Conservation (phyloP, 805 yeast genomes). For the Candida tammaniensis region DNA sequence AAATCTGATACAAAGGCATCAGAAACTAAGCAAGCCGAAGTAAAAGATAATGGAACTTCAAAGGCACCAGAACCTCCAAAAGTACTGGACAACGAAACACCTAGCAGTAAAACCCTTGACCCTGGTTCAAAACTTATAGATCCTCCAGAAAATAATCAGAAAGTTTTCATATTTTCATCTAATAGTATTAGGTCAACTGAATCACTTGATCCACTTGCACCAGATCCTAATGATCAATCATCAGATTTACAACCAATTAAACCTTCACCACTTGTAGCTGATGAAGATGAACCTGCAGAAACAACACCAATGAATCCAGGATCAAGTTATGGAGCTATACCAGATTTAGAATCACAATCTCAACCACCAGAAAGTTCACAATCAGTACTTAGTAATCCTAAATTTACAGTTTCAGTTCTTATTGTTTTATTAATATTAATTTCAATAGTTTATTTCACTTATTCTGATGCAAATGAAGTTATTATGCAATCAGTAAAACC, state of each 20-base stretch:
- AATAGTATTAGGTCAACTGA: too few relatives aligned
- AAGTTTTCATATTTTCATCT: too few relatives aligned
- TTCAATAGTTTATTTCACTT: slow-evolving; percentile 13
- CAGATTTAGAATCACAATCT: slow-evolving; percentile 11
- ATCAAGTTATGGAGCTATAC: slow-evolving; percentile 1
- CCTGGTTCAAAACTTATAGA: too few relatives aligned
- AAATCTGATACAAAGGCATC: too few relatives aligned
- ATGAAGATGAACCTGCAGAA: slow-evolving; percentile 7
- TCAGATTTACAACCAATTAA: not conserved
- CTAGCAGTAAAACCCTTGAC: too few relatives aligned
- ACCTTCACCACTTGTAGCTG: not conserved
- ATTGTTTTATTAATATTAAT: slow-evolving; percentile 11
- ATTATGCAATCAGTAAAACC: slow-evolving; percentile 20
- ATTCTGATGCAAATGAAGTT: slow-evolving; percentile 11
- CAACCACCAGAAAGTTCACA: slow-evolving; percentile 1
- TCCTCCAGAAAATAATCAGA: too few relatives aligned
- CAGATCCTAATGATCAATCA: too few relatives aligned
- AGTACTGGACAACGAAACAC: too few relatives aligned
- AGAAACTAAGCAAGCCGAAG: too few relatives aligned
- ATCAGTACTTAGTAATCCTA: slow-evolving; percentile 10
- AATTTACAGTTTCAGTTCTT: slow-evolving; percentile 10
- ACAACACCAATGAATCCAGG: slow-evolving; percentile 3
- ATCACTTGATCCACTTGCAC: too few relatives aligned
- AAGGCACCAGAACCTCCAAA: too few relatives aligned
- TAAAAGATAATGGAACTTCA: too few relatives aligned